These are phyloP conservation scores for Scedosporium aurantiacum DNA, from an alignment of 2,329 filamentous ascomycete genomes.

Conservation along the genomic window DNA sequence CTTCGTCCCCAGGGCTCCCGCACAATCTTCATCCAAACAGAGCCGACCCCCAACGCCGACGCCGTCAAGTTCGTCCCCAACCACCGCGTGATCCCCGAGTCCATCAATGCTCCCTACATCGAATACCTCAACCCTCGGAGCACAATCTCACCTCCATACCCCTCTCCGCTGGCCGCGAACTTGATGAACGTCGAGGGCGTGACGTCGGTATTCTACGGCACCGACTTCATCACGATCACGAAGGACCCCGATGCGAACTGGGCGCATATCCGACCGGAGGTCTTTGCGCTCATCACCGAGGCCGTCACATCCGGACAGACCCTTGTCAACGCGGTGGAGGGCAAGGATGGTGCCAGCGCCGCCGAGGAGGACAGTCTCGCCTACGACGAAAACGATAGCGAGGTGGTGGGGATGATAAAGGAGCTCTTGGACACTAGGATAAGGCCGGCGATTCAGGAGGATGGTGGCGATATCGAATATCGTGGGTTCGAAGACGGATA, in stretches of 20 bases:
- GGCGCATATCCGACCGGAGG: conserved; percentile 89
- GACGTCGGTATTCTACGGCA: conserved; percentile 87
- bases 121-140: conserved; percentile 86
- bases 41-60: conserved; percentile 88
- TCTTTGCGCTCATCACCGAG: conserved; percentile 92
- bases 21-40: conserved; percentile 96
- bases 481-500: conserved; percentile 71
- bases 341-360: conserved; percentile 36
- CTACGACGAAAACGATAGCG: conserved; percentile 83
- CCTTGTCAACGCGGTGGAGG: conserved; percentile 63
- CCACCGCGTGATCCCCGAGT: conserved; percentile 68
- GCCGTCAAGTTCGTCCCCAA: conserved; percentile 95
- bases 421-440: conserved; percentile 93
- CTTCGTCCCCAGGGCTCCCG: conserved; percentile 33
- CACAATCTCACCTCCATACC: conserved; percentile 78
- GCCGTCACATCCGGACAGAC: conserved; percentile 72
- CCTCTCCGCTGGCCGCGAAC: conserved; percentile 80
- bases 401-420: conserved; percentile 97
- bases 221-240: conserved; percentile 93
- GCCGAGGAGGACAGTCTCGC: conserved; percentile 58
- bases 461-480: conserved; percentile 95
- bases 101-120: conserved; percentile 64
- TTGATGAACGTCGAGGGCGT: conserved; percentile 91
- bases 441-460: conserved; percentile 89
- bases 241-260: conserved; percentile 82